Conservation (phyloP, 1,284 basidiomycete species). For the Fomitopsis schrenkii region DNA sequence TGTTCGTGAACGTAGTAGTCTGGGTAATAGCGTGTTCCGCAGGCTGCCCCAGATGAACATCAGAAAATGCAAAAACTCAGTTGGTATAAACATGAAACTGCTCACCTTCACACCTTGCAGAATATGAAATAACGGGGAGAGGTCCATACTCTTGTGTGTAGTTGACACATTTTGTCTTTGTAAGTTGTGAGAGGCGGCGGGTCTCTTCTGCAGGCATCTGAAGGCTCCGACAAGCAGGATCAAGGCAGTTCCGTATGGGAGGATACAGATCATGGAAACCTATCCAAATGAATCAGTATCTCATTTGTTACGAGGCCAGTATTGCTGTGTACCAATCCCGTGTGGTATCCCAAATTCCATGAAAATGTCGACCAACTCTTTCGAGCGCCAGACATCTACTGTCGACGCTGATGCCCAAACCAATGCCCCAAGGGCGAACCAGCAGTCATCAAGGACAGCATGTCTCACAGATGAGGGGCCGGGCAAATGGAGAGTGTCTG, state of each 20-base stretch:
- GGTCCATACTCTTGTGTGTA: not conserved
- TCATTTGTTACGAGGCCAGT: not conserved
- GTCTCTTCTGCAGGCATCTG: not conserved
- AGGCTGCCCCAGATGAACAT: not conserved
- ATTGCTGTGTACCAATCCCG: not conserved
- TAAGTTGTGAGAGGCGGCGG: not conserved
- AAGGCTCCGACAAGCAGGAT: not conserved
- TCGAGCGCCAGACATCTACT: not conserved
- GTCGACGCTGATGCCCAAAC: not conserved
- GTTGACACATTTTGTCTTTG: not conserved
- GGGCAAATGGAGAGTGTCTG: not conserved
- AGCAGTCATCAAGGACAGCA: not conserved
- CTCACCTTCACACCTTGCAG: not conserved
- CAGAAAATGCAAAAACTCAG: too few species aligned
- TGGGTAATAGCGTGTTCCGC: not conserved
- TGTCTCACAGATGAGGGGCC: not conserved
- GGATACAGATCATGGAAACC: not conserved
- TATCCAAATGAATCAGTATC: not conserved
- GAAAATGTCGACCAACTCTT: not conserved
- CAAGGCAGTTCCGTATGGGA: not conserved
- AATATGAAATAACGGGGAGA: not conserved
- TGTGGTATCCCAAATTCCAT: not conserved
- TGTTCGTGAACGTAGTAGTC: not conserved
- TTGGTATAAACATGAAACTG: not conserved
- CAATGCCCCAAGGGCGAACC: not conserved